Percentiles rank a stretch among this genome's conserved stretches.
phyloP scores from a whole-genome alignment of 805 yeast genomes.

The Sungouiella thailandica region DNA sequence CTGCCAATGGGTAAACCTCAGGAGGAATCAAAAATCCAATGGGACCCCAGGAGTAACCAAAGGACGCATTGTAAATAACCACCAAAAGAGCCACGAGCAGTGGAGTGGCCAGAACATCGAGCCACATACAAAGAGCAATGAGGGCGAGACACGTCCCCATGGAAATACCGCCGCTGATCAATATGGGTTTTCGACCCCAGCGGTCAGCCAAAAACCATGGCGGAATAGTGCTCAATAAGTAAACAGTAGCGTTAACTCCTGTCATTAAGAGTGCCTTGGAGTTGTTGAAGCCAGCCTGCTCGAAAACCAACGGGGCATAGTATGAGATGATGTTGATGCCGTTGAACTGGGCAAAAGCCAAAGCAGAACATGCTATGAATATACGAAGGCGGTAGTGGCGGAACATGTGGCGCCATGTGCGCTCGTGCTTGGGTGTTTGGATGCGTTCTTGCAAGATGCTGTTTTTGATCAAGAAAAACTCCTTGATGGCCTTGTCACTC shows the following conservation, averaged over 20 bases:
- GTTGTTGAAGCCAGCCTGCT: slow-evolving; percentile 41
- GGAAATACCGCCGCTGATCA: slow-evolving; percentile 35
- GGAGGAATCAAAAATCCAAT: slow-evolving; percentile 42
- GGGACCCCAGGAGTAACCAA: slow-evolving; percentile 46
- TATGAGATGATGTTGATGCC: slow-evolving; percentile 58
- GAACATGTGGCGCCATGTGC: slow-evolving; percentile 41
- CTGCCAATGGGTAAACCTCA: slow-evolving; percentile 39
- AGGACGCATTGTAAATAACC: slow-evolving; percentile 37
- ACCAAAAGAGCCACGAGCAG: slow-evolving; percentile 37
- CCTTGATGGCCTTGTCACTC: slow-evolving; percentile 31
- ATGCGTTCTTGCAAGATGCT: slow-evolving; percentile 37
- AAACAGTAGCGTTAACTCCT: slow-evolving; percentile 37
- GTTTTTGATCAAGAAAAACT: slow-evolving; percentile 44
- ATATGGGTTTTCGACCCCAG: slow-evolving; percentile 44
- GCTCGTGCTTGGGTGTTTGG: slow-evolving; percentile 32
- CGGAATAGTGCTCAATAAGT: slow-evolving; percentile 36
- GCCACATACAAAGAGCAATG: slow-evolving; percentile 30
- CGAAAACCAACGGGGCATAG: slow-evolving; percentile 54
- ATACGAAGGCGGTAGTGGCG: slow-evolving; percentile 34
- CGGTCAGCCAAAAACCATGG: slow-evolving; percentile 43
- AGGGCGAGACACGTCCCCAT: slow-evolving; percentile 34
- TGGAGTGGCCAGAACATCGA: slow-evolving; percentile 31
- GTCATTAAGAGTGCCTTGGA: slow-evolving; percentile 41
- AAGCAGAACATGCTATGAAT: slow-evolving; percentile 37
- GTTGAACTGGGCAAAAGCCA: slow-evolving; percentile 43